Evolutionary conservation across 1,139 yeast species (phyloP), one percentile per base, ranked within the genome.

Genomic region (Ogataea hybrid): DNA sequence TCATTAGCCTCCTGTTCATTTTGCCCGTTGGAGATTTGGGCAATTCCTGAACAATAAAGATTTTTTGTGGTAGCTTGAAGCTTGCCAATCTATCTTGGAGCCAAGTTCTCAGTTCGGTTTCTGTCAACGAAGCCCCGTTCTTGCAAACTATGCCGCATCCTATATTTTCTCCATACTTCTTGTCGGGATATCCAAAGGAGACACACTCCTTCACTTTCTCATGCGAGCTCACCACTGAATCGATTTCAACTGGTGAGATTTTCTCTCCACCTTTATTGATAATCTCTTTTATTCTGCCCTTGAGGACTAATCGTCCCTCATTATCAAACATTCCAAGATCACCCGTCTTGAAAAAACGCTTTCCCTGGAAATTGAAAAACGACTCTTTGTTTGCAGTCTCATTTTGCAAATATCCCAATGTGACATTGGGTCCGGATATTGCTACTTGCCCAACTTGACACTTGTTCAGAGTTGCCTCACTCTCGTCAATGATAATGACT

Each of bases 11-110:
- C 53, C 87, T 68, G 60, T 81, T 85, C 41, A 81, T 77, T 67
- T 81, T 81, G 28, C 87, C 87, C 1, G 87, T 81, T 3, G 87
- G 82, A 2, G 85, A 79, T 68, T 81, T 81, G 49, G 87, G 87
- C 61, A 81, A 68, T 27, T 67, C 64, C 18, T 78, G 73, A n/a
- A 81, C 77, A 53, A 81, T 75, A 58, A 68, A 77, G 35, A 79
- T 68, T 60, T 67, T 69, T 22, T 62, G 65, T 1, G 87, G 87
- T 15, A 81, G 66, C 62, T 81, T 81, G 64, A 78, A 81, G 39
- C 67, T 59, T 23, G 84, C 68, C 4, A 79, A 62, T 51, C 69
- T 72, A 10, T 59, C 62, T 12, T 59, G 57, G 60, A 81, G 53
- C 53, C 65, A 79, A 8, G 62, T 52, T 46, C 66, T 63, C 38